Evolutionary conservation across 169 alveolate genomes (phyloP), one percentile per base, ranked within the genome.

Genomic region (Condylostoma magnum): DNA sequence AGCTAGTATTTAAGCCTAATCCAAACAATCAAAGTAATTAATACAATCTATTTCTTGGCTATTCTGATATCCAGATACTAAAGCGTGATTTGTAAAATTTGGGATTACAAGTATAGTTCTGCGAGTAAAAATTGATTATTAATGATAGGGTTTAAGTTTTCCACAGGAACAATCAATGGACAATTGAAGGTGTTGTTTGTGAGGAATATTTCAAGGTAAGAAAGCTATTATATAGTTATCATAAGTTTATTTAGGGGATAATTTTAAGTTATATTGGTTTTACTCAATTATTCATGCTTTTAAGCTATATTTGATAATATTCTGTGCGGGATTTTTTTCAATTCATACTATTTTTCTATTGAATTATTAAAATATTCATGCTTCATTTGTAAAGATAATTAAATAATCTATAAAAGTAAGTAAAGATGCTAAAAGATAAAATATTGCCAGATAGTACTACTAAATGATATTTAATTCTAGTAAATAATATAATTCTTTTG

Each of bases 131-230:
- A 3, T 34, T 60, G 1, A 55, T 60, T 2, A 60, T 60, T 34
- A 60, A 60, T 27, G 71, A 60, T 18, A 60, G 25, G 56, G 71
- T 60, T 15, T 8, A 10, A 12, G 15, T 60, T 36, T 60, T 10
- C 34, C 36, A 25, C 27, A 34, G 58, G 12, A 41, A 38, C 3
- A 18, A 60, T n/a, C 56, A 60, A 6, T 60, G 43, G 2, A 27
- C 30, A 10, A 60, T 60, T n/a, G 71, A 60, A 38, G 71, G 71
- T n/a, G 71, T 60, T 18, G 28, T 27, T n/a, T 38, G 71, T 27
- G n/a, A 38, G 18, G 71, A 60, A 22, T 60, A 38, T 3, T 60
- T 60, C 3, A 55, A 60, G 18, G 43, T 60, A 8, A 60, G 71
- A 31, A 36, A 38, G 36, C 25, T 60, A 8, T 15, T 60, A 3